phyloP scores from a whole-genome alignment of 345 rosid species.

The Camelina laxa region DNA sequence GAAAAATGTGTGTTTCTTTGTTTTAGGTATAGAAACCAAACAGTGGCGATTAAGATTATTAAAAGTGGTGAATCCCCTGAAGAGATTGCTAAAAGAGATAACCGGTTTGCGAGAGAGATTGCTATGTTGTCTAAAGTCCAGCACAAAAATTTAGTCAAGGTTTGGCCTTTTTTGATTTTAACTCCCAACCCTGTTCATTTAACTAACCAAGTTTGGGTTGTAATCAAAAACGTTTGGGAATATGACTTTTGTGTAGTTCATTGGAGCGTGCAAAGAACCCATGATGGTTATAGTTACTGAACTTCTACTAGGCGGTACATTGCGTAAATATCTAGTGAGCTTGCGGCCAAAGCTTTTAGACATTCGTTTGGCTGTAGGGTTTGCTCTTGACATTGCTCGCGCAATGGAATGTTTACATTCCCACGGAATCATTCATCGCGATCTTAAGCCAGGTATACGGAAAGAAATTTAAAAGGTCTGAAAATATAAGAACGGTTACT shows the following conservation, averaged over 20 bases:
- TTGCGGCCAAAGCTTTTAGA: slow-evolving; percentile 77
- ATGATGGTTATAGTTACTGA: slow-evolving; percentile 97
- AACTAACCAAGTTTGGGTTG: slow-evolving; percentile 8
- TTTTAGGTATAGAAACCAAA: slow-evolving; percentile 77
- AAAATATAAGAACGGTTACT: neutral
- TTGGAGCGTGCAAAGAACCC: slow-evolving; percentile 97
- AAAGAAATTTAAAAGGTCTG: neutral
- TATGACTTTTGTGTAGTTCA: slow-evolving; percentile 58
- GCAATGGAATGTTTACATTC: slow-evolving; percentile 98
- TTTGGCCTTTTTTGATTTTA: slow-evolving; percentile 25
- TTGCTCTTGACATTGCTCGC: slow-evolving; percentile 97
- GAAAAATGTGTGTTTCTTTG: slow-evolving; percentile 15
- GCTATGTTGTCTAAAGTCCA: slow-evolving; percentile 90
- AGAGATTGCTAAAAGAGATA: slow-evolving; percentile 79
- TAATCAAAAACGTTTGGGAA: slow-evolving; percentile 7
- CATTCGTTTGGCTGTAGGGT: slow-evolving; percentile 66
- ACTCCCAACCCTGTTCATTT: slow-evolving; percentile 8
- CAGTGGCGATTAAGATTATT: slow-evolving; percentile 83
- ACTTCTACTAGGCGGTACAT: slow-evolving; percentile 82
- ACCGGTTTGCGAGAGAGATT: slow-evolving; percentile 83
- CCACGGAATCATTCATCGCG: slow-evolving; percentile 97
- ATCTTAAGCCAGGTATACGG: slow-evolving; percentile 89
- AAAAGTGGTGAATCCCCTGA: slow-evolving; percentile 83
- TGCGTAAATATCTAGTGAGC: slow-evolving; percentile 79
- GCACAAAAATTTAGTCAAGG: slow-evolving; percentile 95